Evolutionary conservation across 306 rosid genomes (phyloP), one percentile per base, ranked within the genome.

Genomic region (Trifolium repens): DNA sequence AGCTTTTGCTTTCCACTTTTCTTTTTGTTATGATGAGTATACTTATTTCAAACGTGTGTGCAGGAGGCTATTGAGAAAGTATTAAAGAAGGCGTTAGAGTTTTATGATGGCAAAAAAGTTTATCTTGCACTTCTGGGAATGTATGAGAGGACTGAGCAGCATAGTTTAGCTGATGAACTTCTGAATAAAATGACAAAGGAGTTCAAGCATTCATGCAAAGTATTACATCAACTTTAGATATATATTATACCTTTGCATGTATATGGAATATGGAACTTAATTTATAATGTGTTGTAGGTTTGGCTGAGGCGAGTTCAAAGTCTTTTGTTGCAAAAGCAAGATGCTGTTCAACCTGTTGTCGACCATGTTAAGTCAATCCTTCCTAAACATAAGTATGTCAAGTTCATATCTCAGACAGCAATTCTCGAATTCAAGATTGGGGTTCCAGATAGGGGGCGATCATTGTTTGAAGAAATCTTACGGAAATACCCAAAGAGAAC

Each of bases 161-260:
- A 85, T 84, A 73, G 77, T 79, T 73, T 94, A 70, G 96, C 93
- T 5, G 86, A 86, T 74, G 96, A 92, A 57, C 97, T 94, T 71
- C 79, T 88, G 64, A 87, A 70, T 26, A 90, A 85, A 79, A 94
- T 94, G 93, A 82, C 89, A 65, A 94, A 89, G 89, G 92, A 85
- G 82, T 94, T 90, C 86, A 94, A 92, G 88, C 88, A 77, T 75
- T 94, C 99, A 14, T 90, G 97, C 97, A 86, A 94, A 90, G 98
- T 91, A 91, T 73, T 43, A 32, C 26, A 26, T 42, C 50, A 49
- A 50, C 78, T 66, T 71, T 16, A 46, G 12, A 53, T 22, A 54
- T 69, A 47, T 76, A 67, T 64, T 30, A 27, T 46, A 46, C 16
- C 47, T 58, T 63, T 71, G 13, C 58, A 30, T 59, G 34, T 53